These are phyloP conservation scores for Mycosphaerella sp. DNA, from an alignment of 2,329 filamentous ascomycete genomes.

Conservation along the genomic window DNA sequence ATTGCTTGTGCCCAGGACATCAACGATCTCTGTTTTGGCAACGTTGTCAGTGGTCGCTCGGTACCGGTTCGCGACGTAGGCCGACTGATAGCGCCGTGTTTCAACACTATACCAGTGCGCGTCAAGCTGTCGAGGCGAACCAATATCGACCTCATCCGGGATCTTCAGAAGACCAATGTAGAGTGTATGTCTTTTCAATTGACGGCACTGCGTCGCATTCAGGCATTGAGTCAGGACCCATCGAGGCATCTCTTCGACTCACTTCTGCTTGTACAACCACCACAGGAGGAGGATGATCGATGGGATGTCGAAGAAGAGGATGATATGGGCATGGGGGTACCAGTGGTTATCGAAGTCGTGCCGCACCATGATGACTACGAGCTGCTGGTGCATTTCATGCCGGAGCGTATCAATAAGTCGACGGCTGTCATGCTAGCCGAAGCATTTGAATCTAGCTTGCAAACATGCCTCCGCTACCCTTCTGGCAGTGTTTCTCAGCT, in stretches of 20 bases:
- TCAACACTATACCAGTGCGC: constrained; percentile 78
- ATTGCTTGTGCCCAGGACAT: constrained; percentile 52
- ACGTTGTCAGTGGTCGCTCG: constrained; percentile 72
- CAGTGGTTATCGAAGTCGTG: constrained; percentile 68
- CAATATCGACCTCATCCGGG: constrained; percentile 53
- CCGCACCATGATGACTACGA: constrained; percentile 50
- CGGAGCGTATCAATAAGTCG: constrained; percentile 55
- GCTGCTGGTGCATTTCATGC: constrained; percentile 45
- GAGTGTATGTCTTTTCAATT: constrained; percentile 64
- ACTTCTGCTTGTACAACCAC: constrained; percentile 70
- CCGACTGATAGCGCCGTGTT: constrained; percentile 76
- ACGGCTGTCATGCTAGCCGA: constrained; percentile 23
- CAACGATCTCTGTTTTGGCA: constrained; percentile 76
- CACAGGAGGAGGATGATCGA: constrained; percentile 43
- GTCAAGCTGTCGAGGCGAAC: constrained; percentile 47
- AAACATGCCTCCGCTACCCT: constrained; percentile 27
- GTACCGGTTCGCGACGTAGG: constrained; percentile 61
- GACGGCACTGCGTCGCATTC: constrained; percentile 66
- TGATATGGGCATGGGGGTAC: constrained; percentile 60
- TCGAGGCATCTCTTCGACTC: constrained; percentile 67
- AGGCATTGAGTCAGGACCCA: constrained; percentile 43
- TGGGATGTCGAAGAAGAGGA: constrained; percentile 52
- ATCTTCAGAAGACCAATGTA: constrained; percentile 57
- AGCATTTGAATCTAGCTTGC: constrained; percentile 28
- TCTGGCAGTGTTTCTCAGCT: constrained; percentile 24